Evolutionary conservation across 176 grass and related monocot species (phyloP).

Genomic region (Ensete ventricosum): DNA sequence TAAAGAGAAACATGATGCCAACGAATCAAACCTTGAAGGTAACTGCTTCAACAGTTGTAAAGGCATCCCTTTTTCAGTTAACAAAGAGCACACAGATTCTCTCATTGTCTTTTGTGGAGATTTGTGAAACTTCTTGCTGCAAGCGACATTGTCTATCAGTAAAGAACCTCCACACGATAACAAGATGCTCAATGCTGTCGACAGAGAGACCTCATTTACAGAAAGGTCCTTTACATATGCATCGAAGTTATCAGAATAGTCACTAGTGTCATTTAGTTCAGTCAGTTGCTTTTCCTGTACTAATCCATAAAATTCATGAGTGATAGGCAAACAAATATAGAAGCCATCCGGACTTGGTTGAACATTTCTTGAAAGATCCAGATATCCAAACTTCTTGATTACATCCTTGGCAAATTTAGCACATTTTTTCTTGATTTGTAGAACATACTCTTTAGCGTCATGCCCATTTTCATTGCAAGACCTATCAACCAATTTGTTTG

Average conservation of each 20-base stretch:
- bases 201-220: slow-evolving; percentile 23
- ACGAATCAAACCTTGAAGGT: slow-evolving; percentile 62
- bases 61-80: slow-evolving; percentile 52
- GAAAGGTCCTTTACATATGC: slow-evolving; percentile 28
- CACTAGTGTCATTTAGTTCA: slow-evolving; percentile 17
- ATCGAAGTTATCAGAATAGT: slow-evolving; percentile 18
- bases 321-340: slow-evolving; percentile 61
- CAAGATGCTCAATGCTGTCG: slow-evolving; percentile 44
- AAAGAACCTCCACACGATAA: slow-evolving; percentile 41
- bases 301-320: slow-evolving; percentile 35
- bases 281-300: slow-evolving; percentile 28
- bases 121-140: slow-evolving; percentile 46
- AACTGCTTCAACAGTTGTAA: slow-evolving; percentile 57
- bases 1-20: background rate
- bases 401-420: slow-evolving; percentile 80
- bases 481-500: background rate
- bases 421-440: slow-evolving; percentile 62
- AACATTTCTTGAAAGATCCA: slow-evolving; percentile 89
- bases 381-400: slow-evolving; percentile 70
- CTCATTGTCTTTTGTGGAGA: slow-evolving; percentile 67
- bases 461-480: slow-evolving; percentile 13
- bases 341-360: slow-evolving; percentile 41
- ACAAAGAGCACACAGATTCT: slow-evolving; percentile 54
- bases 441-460: slow-evolving; percentile 30
- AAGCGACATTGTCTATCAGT: slow-evolving; percentile 50